Conservation (phyloP, 2,329 filamentous ascomycete species). For the Penicillium sp. region DNA sequence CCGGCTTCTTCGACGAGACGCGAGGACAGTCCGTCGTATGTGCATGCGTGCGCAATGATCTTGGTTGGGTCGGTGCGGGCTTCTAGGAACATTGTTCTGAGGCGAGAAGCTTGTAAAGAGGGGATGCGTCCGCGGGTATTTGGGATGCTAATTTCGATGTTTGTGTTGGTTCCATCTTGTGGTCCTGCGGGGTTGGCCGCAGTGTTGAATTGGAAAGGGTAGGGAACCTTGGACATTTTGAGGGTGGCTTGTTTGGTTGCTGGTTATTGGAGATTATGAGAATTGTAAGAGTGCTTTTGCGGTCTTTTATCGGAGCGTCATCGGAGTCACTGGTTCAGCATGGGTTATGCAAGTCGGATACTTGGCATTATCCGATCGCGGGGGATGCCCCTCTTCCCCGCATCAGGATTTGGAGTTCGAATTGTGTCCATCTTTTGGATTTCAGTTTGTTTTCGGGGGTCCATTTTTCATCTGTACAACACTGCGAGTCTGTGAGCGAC, state of each 20-base stretch:
- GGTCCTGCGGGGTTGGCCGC: conserved; percentile 1
- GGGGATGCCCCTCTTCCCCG: not conserved
- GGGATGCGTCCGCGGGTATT: conserved; percentile 14
- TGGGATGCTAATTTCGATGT: conserved; percentile 5
- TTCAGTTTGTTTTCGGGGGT: not conserved
- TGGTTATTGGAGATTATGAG: not conserved
- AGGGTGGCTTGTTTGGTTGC: not conserved
- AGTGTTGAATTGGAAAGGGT: conserved; percentile 19
- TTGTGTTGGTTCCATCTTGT: conserved; percentile 6
- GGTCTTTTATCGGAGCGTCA: not conserved
- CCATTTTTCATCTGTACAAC: not conserved
- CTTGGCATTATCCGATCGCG: not conserved
- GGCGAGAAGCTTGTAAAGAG: conserved; percentile 14
- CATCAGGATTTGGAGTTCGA: not conserved
- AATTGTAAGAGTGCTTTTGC: not conserved
- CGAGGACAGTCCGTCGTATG: conserved; percentile 47
- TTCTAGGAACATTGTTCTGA: conserved; percentile 44
- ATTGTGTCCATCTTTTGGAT: not conserved
- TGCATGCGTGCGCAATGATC: conserved; percentile 47
- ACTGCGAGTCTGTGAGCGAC: not conserved
- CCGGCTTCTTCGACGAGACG: conserved; percentile 49
- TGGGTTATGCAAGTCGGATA: not conserved
- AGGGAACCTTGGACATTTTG: conserved; percentile 14
- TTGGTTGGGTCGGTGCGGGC: conserved; percentile 43
- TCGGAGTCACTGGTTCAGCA: not conserved